Percentiles rank a stretch among this genome's conserved stretches.
Evolutionary conservation across 768 basidiomycete genomes (phyloP).

Genomic region (Termitomyces sp.): DNA sequence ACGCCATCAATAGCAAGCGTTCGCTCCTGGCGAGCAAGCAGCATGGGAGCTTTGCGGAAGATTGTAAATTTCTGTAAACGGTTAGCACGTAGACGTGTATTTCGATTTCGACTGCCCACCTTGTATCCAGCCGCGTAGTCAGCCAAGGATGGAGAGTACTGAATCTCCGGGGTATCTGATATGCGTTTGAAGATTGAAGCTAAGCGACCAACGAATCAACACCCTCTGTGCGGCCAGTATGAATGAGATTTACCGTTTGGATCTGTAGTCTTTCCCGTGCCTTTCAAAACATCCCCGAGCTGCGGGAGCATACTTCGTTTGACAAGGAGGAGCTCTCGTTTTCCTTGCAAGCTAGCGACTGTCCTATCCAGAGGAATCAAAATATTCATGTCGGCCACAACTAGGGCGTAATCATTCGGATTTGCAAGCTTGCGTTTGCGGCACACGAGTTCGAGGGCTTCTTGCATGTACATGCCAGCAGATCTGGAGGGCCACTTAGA

Average conservation of each 20-base stretch:
- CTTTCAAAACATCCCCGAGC: conserved; percentile 64
- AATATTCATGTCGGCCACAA: conserved; percentile 65
- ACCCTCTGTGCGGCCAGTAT: too few species aligned
- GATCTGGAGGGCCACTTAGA: conserved; percentile 39
- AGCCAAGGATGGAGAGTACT: conserved; percentile 46
- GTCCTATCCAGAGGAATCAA: conserved; percentile 91
- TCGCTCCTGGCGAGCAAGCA: conserved; percentile 86
- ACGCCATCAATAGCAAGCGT: conserved; percentile 92
- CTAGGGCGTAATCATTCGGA: conserved; percentile 79
- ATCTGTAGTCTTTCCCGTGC: conserved; percentile 73
- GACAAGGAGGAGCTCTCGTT: conserved; percentile 76
- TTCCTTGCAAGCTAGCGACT: conserved; percentile 91
- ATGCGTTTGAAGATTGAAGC: conserved; percentile 93
- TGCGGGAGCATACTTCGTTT: conserved; percentile 71
- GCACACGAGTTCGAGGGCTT: conserved; percentile 85
- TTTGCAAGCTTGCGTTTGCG: conserved; percentile 59
- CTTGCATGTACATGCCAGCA: conserved; percentile 95
- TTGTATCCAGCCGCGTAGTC: conserved; percentile 88
- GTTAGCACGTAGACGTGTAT: not conserved
- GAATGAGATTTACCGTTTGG: conserved; percentile 71
- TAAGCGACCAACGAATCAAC: conserved; percentile 18
- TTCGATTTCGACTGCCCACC: conserved; percentile 31
- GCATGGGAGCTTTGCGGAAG: conserved; percentile 92
- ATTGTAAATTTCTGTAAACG: conserved; percentile 76
- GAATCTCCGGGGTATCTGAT: conserved; percentile 65